Conservation (phyloP, 1,284 basidiomycete genomes). For the Ceratobasidium sp. region DNA sequence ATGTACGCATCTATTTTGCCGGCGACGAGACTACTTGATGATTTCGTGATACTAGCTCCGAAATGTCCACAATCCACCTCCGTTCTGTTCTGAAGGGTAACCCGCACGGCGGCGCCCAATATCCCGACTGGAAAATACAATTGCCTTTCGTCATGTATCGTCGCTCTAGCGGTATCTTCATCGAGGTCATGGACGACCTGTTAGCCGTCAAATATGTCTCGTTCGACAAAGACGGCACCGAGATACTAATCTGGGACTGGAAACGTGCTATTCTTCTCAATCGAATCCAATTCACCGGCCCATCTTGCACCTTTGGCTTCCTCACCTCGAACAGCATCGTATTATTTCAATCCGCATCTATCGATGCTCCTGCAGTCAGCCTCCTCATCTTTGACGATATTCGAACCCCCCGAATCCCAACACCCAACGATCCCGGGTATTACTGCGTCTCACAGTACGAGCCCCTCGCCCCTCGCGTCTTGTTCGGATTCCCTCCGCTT, state of each 20-base stretch:
- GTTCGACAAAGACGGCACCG: slow-evolving; percentile 25
- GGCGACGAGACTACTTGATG: not conserved
- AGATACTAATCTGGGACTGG: slow-evolving; percentile 42
- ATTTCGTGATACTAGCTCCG: not conserved
- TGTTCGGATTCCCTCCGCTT: slow-evolving; percentile 20
- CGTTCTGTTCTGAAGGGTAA: not conserved
- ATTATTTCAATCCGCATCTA: not conserved
- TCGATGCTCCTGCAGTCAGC: not conserved
- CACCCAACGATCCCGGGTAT: not conserved
- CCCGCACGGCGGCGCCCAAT: slow-evolving; percentile 1
- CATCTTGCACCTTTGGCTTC: slow-evolving; percentile 38
- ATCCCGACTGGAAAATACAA: slow-evolving; percentile 37
- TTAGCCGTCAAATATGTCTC: slow-evolving; percentile 36
- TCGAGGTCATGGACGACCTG: slow-evolving; percentile 35
- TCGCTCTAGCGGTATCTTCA: slow-evolving; percentile 30
- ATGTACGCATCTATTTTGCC: slow-evolving; percentile 3
- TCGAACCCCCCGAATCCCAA: not conserved
- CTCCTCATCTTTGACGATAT: slow-evolving; percentile 17
- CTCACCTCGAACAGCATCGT: slow-evolving; percentile 15
- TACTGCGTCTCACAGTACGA: slow-evolving; percentile 3
- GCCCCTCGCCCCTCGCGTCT: not conserved
- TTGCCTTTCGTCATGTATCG: slow-evolving; percentile 26
- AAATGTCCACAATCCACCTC: slow-evolving; percentile 20
- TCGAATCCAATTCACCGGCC: slow-evolving; percentile 11
- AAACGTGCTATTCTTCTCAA: slow-evolving; percentile 19